Base-by-base conservation (phyloP, 179 eudicot genomes). In the Corrigiola litoralis region DNA sequence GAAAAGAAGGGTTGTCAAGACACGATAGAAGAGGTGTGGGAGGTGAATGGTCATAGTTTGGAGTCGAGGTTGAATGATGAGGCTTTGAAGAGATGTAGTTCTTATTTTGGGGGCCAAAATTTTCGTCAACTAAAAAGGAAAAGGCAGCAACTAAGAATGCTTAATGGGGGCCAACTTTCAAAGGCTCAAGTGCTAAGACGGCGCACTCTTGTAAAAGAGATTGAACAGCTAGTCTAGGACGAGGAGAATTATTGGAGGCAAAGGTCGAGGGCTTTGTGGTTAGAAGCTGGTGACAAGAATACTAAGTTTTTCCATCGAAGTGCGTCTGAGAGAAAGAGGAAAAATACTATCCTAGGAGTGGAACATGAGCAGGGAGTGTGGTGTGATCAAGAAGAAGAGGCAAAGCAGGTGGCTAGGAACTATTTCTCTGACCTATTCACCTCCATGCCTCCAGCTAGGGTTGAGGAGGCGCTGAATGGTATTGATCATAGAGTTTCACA, bases 231-330 rank as follows among this genome's bases (percentile, higher is more conserved):
- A 0, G 0, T 29, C 2, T 40, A 28, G 11, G 16, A 29, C 2
- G 53, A 61, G 5, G 53, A 61, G 9, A 17, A 1, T 2, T 61
- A 14, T 10, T 61, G 66, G 66, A n/a, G 13, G 3, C 42, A 61
- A 18, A 6, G 57, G 2, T 47, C 45, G 5, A 12, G 45, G 6
- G 45, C 23, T 4, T 16, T 49, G 1, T 32, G 57, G 57, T 11
- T 63, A 1, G 14, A 9, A 16, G 45, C 33, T 5, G 49, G 68
- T 0, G 68, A 64, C 0, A 5, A 8, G 36, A 64, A 50, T 34
- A 64, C 68, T 4, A 34, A 2, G 21, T 64, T 33, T n/a, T 64
- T 64, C 14, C 68, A 64, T 27, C 42, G 23, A 1, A 23, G 6
- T 5, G 68, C 68, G 0, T 23, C 21, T 0, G 6, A 37, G 14